Percentiles rank a stretch among this genome's conserved stretches.
Conservation (phyloP, 2,329 filamentous ascomycete genomes). For the Cercospora sesami region DNA sequence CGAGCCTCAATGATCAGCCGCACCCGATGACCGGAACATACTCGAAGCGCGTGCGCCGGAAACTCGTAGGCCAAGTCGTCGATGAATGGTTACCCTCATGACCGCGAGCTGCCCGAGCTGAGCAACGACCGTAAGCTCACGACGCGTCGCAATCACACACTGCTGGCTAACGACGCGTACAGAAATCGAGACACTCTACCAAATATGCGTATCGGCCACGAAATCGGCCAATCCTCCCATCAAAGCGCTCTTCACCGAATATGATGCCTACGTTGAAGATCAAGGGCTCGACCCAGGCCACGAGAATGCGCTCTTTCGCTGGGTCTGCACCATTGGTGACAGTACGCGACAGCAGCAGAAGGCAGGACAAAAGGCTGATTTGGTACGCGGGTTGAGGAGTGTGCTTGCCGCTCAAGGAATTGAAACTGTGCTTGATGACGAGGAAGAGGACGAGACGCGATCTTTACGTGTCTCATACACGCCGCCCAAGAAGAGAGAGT, state of each 20-base stretch:
- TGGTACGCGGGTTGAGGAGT: slow-evolving; percentile 33
- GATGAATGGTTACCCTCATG: slow-evolving; percentile 36
- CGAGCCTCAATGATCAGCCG: slow-evolving; percentile 20
- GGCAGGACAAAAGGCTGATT: slow-evolving; percentile 23
- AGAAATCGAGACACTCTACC: slow-evolving; percentile 79
- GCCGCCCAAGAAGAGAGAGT: slow-evolving; percentile 14
- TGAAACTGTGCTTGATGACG: slow-evolving; percentile 30
- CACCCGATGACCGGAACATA: slow-evolving; percentile 39
- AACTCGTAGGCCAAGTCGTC: slow-evolving; percentile 28
- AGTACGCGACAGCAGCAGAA: slow-evolving; percentile 30
- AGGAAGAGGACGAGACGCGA: slow-evolving; percentile 40
- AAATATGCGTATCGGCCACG: slow-evolving; percentile 73
- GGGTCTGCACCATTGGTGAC: slow-evolving; percentile 76
- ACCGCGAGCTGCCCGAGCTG: slow-evolving; percentile 44
- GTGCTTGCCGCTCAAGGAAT: slow-evolving; percentile 33
- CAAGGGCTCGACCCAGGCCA: slow-evolving; percentile 70
- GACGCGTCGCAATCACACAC: not conserved
- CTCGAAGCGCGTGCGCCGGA: slow-evolving; percentile 40
- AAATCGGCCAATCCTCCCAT: slow-evolving; percentile 66
- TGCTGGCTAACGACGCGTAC: not conserved
- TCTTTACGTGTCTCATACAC: slow-evolving; percentile 16
- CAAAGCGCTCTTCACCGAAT: slow-evolving; percentile 76
- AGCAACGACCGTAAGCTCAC: slow-evolving; percentile 43
- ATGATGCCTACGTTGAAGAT: slow-evolving; percentile 71
- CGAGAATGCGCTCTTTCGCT: slow-evolving; percentile 72